These are phyloP conservation scores for Scortechinia acanthostroma DNA, from an alignment of 2,329 filamentous ascomycete species.

Conservation along the genomic window DNA sequence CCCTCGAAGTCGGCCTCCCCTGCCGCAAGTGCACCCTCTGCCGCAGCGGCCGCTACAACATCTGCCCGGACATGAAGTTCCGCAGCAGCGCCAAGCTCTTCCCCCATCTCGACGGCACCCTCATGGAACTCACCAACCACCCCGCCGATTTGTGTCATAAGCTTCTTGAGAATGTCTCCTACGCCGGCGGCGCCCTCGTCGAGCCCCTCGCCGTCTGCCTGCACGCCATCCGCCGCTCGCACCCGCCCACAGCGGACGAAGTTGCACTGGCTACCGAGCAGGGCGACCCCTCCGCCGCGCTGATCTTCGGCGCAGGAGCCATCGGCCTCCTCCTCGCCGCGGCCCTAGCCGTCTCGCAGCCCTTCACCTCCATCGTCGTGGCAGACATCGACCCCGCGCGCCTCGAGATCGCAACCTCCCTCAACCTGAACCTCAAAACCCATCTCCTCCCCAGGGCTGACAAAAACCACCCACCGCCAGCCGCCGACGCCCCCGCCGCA, in stretches of 20 bases:
- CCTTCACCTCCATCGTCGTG: slow-evolving; percentile 50
- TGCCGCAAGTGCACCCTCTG: slow-evolving; percentile 43
- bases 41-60: slow-evolving; percentile 47
- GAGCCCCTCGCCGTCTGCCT: slow-evolving; percentile 57
- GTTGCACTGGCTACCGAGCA: not conserved
- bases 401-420: slow-evolving; percentile 48
- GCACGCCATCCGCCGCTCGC: slow-evolving; percentile 49
- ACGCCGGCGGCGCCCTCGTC: slow-evolving; percentile 50
- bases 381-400: slow-evolving; percentile 53
- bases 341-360: slow-evolving; percentile 47
- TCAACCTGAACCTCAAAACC: slow-evolving; percentile 52
- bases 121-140: slow-evolving; percentile 57
- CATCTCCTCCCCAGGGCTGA: slow-evolving; percentile 39
- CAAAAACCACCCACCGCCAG: slow-evolving; percentile 25
- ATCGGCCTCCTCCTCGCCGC: slow-evolving; percentile 56
- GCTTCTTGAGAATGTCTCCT: slow-evolving; percentile 53
- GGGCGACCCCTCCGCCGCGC: slow-evolving; percentile 36
- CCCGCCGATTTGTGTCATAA: slow-evolving; percentile 56
- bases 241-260: slow-evolving; percentile 23
- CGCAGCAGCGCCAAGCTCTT: slow-evolving; percentile 54
- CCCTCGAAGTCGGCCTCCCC: slow-evolving; percentile 47
- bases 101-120: slow-evolving; percentile 56
- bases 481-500: not conserved
- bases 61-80: slow-evolving; percentile 55
- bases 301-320: slow-evolving; percentile 61